Evolutionary conservation across 495 filamentous ascomycete genomes (phyloP).

Genomic region (Barbatosphaeria neglecta): DNA sequence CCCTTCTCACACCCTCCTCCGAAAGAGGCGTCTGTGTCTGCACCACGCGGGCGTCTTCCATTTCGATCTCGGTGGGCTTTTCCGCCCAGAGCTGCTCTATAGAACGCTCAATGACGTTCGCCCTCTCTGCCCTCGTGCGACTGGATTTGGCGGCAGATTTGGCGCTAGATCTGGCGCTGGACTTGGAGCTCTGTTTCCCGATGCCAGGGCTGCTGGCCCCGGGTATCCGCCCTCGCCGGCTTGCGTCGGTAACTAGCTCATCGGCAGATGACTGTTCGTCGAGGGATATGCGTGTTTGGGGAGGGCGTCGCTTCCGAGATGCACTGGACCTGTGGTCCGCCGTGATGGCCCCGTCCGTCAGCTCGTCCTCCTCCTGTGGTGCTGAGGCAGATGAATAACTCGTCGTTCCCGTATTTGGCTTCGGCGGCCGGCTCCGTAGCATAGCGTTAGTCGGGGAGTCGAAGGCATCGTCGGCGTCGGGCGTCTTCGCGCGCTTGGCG

Average conservation of each 20-base stretch:
- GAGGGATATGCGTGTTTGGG: not conserved
- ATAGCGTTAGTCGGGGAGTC: not conserved
- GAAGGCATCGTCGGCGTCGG: not conserved
- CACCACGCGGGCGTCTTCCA: not conserved
- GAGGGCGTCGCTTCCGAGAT: not conserved
- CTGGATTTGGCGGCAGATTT: not conserved
- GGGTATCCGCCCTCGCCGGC: not conserved
- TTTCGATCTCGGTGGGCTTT: not conserved
- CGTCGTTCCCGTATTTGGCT: not conserved
- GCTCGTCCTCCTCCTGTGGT: not conserved
- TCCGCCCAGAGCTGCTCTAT: not conserved
- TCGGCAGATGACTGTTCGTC: not conserved
- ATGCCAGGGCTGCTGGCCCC: not conserved
- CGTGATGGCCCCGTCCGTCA: not conserved
- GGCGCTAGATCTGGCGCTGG: no score
- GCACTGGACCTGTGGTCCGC: not conserved
- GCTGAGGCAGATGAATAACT: not conserved
- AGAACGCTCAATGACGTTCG: not conserved
- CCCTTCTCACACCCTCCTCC: no score
- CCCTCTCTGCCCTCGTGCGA: not conserved
- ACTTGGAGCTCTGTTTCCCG: no score
- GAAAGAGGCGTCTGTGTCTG: not conserved
- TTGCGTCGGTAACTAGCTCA: not conserved
- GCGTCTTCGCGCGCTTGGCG: constrained; percentile 9
- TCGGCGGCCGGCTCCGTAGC: not conserved